Conservation (phyloP, 78 protist species). For the Diacronema lutheri region DNA sequence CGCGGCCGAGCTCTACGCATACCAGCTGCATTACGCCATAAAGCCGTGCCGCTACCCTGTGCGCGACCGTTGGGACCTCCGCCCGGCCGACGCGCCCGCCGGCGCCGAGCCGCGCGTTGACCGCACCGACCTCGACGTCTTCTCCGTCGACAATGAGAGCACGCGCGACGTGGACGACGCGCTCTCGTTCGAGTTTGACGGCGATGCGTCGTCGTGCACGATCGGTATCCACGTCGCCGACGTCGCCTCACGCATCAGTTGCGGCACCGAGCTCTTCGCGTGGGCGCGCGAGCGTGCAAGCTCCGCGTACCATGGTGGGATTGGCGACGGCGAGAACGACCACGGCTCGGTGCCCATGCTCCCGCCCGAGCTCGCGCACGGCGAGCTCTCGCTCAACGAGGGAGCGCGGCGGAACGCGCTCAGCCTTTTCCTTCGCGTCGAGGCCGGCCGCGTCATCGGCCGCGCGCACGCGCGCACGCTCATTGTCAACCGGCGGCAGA, state of each 20-base stretch:
- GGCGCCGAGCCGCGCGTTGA: not conserved
- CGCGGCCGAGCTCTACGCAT: slow-evolving; percentile 19
- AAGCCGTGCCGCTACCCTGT: slow-evolving; percentile 20
- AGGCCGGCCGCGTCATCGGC: not conserved
- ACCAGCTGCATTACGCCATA: slow-evolving; percentile 16
- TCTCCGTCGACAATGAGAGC: slow-evolving; percentile 26
- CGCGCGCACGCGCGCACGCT: slow-evolving; percentile 10
- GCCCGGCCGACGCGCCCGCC: not conserved
- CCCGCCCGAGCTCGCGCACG: slow-evolving; percentile 38
- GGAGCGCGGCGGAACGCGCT: slow-evolving; percentile 16
- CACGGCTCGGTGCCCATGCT: slow-evolving; percentile 36
- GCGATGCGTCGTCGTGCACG: not conserved
- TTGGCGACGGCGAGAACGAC: not conserved
- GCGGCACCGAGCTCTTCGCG: not conserved
- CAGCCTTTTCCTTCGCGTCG: slow-evolving; percentile 13
- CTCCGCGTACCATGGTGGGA: slow-evolving; percentile 29
- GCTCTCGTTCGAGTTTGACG: slow-evolving; percentile 2
- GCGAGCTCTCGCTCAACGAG: not conserved
- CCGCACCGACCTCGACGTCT: slow-evolving; percentile 15
- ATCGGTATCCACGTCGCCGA: slow-evolving; percentile 43
- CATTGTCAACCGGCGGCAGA: not conserved
- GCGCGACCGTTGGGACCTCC: not conserved
- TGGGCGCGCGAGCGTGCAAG: not conserved
- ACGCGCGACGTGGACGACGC: slow-evolving; percentile 26
- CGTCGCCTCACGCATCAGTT: slow-evolving; percentile 8